phyloP scores from a whole-genome alignment of 2,329 filamentous ascomycete genomes.

The Xylaria sp. region DNA sequence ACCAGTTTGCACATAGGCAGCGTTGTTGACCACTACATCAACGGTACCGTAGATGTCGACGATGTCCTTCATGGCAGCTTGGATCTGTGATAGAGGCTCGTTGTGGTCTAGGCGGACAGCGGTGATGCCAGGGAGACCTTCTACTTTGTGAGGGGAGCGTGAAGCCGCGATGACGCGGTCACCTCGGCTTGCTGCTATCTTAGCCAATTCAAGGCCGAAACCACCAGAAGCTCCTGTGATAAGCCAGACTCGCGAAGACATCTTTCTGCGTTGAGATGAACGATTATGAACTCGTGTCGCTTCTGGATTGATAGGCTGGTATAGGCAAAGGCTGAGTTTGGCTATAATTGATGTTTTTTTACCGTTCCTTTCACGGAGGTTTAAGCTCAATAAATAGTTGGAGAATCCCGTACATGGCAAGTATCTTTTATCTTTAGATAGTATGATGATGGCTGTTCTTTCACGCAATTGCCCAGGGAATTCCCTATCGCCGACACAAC shows the following conservation, averaged over 20 bases:
- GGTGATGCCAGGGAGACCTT: slow-evolving; percentile 48
- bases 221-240: slow-evolving; percentile 60
- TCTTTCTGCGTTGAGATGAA: not conserved
- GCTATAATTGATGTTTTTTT: not conserved
- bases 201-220: slow-evolving; percentile 57
- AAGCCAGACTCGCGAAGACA: slow-evolving; percentile 52
- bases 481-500: not conserved
- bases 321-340: not conserved
- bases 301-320: not conserved
- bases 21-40: slow-evolving; percentile 59
- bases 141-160: slow-evolving; percentile 51
- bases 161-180: slow-evolving; percentile 61
- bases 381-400: not conserved
- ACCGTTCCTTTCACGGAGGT: not conserved
- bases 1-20: slow-evolving; percentile 56
- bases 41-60: slow-evolving; percentile 52
- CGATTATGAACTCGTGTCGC: not conserved
- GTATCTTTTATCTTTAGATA: not conserved
- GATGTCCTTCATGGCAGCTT: slow-evolving; percentile 51
- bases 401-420: not conserved
- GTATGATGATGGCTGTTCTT: not conserved
- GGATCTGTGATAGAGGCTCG: slow-evolving; percentile 47
- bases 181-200: slow-evolving; percentile 54
- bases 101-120: slow-evolving; percentile 55
- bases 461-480: not conserved